Base-by-base conservation (phyloP, 805 yeast genomes). In the Naumovozyma baii region DNA sequence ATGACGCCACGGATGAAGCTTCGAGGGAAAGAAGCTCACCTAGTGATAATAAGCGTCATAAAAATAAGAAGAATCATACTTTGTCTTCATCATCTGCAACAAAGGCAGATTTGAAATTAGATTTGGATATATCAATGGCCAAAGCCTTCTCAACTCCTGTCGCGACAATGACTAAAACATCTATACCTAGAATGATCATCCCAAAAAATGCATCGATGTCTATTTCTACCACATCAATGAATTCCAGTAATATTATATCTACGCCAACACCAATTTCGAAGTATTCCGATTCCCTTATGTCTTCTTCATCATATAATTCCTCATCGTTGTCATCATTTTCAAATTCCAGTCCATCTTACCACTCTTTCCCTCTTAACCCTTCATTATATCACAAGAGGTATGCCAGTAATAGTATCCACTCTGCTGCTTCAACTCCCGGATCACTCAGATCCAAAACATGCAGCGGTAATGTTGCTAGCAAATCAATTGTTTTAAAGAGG, bases 61-160 rank as follows among this genome's bases (percentile, higher is more conserved):
- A 9, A 26, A 2, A 15, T 13, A 25, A 35, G 18, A 17, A 36
- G 18, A 31, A 31, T 22, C 38, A 28, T 18, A 18, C 16, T n/a
- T 18, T 25, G 18, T 35, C 19, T 30, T 20, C 26, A 4, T 15
- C 34, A 16, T 29, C 14, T 31, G 35, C 15, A 5, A 32, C 28
- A 10, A 32, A 14, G 10, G 16, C 18, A 19, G 22, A 36, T 17
- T 18, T 33, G 28, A 34, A 61, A 39, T 45, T 63, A 18, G 68
- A 63, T 30, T 52, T 61, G 20, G 59, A 59, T 17, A 39, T 61
- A 10, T 59, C 66, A 4, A 48, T 62, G 45, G 65, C 64, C 0
- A 58, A 55, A 37, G 66, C 64, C 1, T 47, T 62, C 32, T 45
- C 48, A 2, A 33, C 38, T 14, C 35, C 43, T n/a, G 28, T 40